Percentiles rank a stretch among this genome's conserved stretches.
Conservation (phyloP, 2,329 filamentous ascomycete species). For the Bipolaris oryzae region DNA sequence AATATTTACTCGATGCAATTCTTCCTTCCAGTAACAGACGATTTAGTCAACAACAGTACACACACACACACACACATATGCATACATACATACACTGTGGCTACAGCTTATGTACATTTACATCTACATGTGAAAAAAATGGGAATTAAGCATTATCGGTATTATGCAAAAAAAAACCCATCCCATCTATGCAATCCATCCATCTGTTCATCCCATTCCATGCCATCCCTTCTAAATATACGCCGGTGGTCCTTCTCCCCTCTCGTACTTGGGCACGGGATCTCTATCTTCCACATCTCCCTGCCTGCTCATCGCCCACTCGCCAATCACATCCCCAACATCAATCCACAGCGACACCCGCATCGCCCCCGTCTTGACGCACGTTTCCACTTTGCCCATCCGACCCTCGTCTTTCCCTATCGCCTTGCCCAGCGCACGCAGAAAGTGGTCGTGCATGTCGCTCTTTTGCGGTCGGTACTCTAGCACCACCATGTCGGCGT, state of each 20-base stretch:
- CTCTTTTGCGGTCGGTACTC: slow-evolving; percentile 17
- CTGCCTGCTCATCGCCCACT: background rate
- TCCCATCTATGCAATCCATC: too few species aligned
- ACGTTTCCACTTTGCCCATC: slow-evolving; percentile 23
- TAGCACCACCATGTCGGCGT: slow-evolving; percentile 18
- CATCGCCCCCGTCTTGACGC: slow-evolving; percentile 4
- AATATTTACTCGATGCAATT: background rate
- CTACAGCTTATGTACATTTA: too few species aligned
- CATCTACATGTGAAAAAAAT: too few species aligned
- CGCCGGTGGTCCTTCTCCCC: slow-evolving; percentile 17
- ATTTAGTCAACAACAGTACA: too few species aligned
- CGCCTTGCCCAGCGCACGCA: slow-evolving; percentile 14
- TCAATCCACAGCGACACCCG: slow-evolving; percentile 23
- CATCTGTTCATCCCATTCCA: too few species aligned
- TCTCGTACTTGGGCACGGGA: slow-evolving; percentile 21
- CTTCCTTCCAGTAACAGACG: too few species aligned
- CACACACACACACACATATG: too few species aligned
- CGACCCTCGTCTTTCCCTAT: slow-evolving; percentile 16
- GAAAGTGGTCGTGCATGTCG: slow-evolving; percentile 9
- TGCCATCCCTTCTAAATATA: slow-evolving; percentile 4
- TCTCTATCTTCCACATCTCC: slow-evolving; percentile 10
- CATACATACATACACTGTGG: too few species aligned
- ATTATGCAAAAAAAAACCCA: too few species aligned
- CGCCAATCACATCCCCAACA: slow-evolving; percentile 13
- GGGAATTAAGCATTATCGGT: background rate